phyloP scores from a whole-genome alignment of 2,329 filamentous ascomycete species.

The Trematosphaeria pertusa region DNA sequence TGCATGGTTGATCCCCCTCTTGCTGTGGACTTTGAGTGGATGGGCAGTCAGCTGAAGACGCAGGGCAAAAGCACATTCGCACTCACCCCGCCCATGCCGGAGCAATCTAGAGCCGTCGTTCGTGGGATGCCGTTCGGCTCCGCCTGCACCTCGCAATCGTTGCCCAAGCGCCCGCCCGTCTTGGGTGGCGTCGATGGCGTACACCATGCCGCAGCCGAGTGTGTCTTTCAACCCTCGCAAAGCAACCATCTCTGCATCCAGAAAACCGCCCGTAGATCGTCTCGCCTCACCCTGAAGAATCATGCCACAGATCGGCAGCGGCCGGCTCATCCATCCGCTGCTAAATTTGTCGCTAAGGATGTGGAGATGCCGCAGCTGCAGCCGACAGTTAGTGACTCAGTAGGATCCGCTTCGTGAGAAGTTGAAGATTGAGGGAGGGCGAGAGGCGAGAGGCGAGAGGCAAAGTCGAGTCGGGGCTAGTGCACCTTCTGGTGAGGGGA shows the following conservation, averaged over 20 bases:
- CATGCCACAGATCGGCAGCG: constrained; percentile 35
- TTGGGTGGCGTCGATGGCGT: constrained; percentile 2
- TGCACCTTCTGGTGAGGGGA: background rate
- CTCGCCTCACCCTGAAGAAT: constrained; percentile 28
- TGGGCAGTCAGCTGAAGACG: background rate
- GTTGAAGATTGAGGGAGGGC: constrained; percentile 1
- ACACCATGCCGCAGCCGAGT: constrained; percentile 5
- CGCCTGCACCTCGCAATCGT: constrained; percentile 31
- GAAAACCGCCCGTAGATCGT: constrained; percentile 9
- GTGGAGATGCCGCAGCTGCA: background rate
- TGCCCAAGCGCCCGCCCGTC: constrained; percentile 5
- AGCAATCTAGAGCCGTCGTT: background rate
- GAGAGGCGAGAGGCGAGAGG: background rate
- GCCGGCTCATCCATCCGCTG: constrained; percentile 9
- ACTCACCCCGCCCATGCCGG: constrained; percentile 6
- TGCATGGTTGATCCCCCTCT: no score
- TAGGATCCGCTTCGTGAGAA: background rate
- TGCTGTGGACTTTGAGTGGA: no score
- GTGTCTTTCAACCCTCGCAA: background rate
- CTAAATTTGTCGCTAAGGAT: constrained; percentile 2
- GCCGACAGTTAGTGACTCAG: background rate
- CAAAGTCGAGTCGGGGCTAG: background rate
- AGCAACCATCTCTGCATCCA: constrained; percentile 7
- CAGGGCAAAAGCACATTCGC: constrained; percentile 5
- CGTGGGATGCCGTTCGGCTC: constrained; percentile 24